phyloP scores from a whole-genome alignment of 1,139 yeast genomes.

The Sugiyamaella japonica region DNA sequence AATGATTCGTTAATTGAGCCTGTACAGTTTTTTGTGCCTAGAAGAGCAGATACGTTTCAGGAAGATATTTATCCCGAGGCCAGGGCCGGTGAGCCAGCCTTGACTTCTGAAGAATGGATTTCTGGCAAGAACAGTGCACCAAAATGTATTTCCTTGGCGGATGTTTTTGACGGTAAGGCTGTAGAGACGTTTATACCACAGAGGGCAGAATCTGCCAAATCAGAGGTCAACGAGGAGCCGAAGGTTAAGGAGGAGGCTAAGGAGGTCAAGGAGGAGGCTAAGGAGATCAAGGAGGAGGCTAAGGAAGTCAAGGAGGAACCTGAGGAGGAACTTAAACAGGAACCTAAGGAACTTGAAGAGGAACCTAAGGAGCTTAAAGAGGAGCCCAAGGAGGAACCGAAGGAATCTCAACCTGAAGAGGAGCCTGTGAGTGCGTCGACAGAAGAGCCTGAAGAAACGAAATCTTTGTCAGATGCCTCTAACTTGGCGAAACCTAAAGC shows the following conservation, averaged over 20 bases:
- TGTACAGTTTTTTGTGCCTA: constrained; percentile 85
- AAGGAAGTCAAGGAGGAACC: constrained; percentile 36
- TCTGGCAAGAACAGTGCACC: constrained; percentile 78
- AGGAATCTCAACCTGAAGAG: not conserved
- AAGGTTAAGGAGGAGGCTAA: too few relatives aligned
- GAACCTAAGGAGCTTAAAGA: not conserved
- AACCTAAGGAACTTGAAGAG: not conserved
- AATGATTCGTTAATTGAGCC: constrained; percentile 85
- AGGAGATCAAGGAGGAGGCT: constrained; percentile 26
- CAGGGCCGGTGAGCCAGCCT: constrained; percentile 75
- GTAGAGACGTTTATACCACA: constrained; percentile 32
- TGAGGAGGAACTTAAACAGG: not conserved
- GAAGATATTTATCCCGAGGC: constrained; percentile 91
- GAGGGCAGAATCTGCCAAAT: constrained; percentile 37
- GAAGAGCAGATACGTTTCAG: constrained; percentile 91
- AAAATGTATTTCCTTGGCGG: constrained; percentile 70
- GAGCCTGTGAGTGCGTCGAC: not conserved
- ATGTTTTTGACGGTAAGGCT: constrained; percentile 73
- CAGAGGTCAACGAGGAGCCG: constrained; percentile 19
- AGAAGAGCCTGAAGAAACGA: constrained; percentile 45
- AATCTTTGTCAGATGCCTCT: constrained; percentile 51
- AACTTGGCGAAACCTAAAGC: constrained; percentile 51
- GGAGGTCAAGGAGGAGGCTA: not conserved
- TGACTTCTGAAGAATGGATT: constrained; percentile 77
- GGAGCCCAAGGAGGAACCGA: not conserved